Percentiles rank a stretch among this genome's conserved stretches.
Evolutionary conservation across 495 filamentous ascomycete species (phyloP).

Genomic region (Cercophora newfieldiana): DNA sequence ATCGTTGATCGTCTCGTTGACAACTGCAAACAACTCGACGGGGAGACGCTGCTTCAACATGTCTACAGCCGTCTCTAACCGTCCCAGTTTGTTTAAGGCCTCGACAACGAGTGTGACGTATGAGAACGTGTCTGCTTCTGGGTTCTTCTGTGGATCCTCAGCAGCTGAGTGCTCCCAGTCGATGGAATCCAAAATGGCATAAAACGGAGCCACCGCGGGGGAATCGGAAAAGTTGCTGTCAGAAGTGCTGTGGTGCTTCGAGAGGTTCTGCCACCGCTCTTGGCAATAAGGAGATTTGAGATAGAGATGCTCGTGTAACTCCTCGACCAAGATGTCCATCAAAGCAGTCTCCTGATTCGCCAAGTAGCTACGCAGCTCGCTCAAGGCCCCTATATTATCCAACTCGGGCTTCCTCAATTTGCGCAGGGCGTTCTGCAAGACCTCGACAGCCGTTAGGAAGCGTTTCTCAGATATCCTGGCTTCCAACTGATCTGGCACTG

Average conservation of each 20-base stretch:
- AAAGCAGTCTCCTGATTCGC: constrained; percentile 87
- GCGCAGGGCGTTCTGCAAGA: constrained; percentile 81
- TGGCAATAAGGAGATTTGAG: constrained; percentile 96
- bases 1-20: constrained; percentile 92
- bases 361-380: constrained; percentile 83
- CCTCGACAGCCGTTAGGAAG: constrained; percentile 88
- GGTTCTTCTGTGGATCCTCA: constrained; percentile 87
- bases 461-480: constrained; percentile 93
- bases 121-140: constrained; percentile 89
- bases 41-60: constrained; percentile 89
- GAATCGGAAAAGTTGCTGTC: constrained; percentile 48
- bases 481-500: constrained; percentile 90
- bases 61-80: constrained; percentile 81
- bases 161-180: constrained; percentile 67
- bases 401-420: constrained; percentile 83
- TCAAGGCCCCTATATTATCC: constrained; percentile 86
- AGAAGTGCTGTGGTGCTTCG: constrained; percentile 50
- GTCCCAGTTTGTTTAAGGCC: constrained; percentile 81
- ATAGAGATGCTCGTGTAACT: constrained; percentile 95
- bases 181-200: constrained; percentile 74
- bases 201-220: constrained; percentile 57
- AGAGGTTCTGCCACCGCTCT: constrained; percentile 82
- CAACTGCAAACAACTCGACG: constrained; percentile 89
- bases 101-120: constrained; percentile 90
- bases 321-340: constrained; percentile 93